Evolutionary conservation across 139 green algal species (phyloP), one percentile per base, ranked within the genome.

Genomic region (Chlamydomonas schloesseri): DNA sequence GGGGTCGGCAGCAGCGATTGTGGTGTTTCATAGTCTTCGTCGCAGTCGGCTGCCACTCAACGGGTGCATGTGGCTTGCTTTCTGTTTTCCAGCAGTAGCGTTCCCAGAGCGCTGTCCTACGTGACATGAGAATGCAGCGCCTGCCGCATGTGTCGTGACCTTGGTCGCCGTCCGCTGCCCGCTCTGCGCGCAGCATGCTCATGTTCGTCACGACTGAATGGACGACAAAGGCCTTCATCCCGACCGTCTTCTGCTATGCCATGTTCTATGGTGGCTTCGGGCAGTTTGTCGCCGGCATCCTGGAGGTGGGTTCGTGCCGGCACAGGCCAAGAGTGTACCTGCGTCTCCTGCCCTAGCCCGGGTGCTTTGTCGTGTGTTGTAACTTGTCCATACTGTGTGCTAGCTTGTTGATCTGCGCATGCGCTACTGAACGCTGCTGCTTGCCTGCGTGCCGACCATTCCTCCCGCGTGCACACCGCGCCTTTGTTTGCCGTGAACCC

Each of bases 271-370:
- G 93, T 29, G 94, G 93, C 14, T 76, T 94, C 47, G 93, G 90
- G 0, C 94, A 97, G 88, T 87, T 96, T 14, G 57, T 96, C 33
- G 93, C 93, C 37, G 94, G 94, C 65, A 88, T 96, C 21, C 89
- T 95, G 18, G 94, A 97, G 89, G 92, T 95, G 72, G 71, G 88
- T 18, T 1, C 2, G 34, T 15, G 29, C 20, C 20, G 20, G 55
- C 55, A 11, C 20, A 11, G 6, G 20, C 55, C 55, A 62, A 8
- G 42, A 50, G 6, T 8, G 6, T 24, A 8, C 55, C 20, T 5
- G 8, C 55, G 21, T 62, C 21, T 2, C 55, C 21, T 23, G 18
- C 55, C 55, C 53, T 15, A 15, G 53, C 53, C 53, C 53, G 13
- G 13, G 13, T 58, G 13, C 13, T 15, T n/a, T n/a, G n/a, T n/a